These are phyloP conservation scores for Paxillus ammoniavirescens DNA, from an alignment of 768 basidiomycete species.

Conservation along the genomic window DNA sequence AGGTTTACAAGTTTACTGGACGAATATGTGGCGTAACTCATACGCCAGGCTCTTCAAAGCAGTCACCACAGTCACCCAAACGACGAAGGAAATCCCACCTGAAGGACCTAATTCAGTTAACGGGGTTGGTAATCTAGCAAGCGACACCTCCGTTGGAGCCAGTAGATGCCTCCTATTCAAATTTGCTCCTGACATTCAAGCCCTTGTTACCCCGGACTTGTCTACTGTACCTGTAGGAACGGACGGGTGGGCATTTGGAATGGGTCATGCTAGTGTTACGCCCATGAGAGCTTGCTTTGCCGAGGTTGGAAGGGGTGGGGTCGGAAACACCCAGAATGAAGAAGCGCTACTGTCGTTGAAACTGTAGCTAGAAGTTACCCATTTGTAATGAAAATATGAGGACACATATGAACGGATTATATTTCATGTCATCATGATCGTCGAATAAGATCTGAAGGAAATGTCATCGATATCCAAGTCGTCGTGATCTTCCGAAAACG, in stretches of 20 bases:
- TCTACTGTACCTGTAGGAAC: slow-evolving; percentile 69
- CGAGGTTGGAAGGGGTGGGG: slow-evolving; percentile 37
- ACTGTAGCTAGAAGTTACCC: slow-evolving; percentile 34
- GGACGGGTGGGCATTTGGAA: slow-evolving; percentile 77
- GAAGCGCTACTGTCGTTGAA: slow-evolving; percentile 56
- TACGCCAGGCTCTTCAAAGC: slow-evolving; percentile 80
- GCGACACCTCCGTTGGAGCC: slow-evolving; percentile 16
- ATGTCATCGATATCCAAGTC: slow-evolving; percentile 1
- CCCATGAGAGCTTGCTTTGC: slow-evolving; percentile 75
- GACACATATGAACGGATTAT: slow-evolving; percentile 1
- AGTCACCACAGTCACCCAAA: slow-evolving; percentile 23
- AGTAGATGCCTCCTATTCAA: slow-evolving; percentile 59
- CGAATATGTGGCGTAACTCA: slow-evolving; percentile 80
- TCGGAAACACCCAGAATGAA: slow-evolving; percentile 31
- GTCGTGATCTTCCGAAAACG: not conserved
- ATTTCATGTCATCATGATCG: slow-evolving; percentile 9
- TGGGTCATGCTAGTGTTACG: slow-evolving; percentile 73
- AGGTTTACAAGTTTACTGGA: slow-evolving; percentile 74
- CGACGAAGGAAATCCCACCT: slow-evolving; percentile 28
- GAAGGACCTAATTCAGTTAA: slow-evolving; percentile 44
- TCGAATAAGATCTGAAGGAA: slow-evolving; percentile 5
- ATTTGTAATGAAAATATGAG: not conserved
- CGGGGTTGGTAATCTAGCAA: not conserved
- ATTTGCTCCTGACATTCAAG: slow-evolving; percentile 72
- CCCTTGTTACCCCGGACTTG: slow-evolving; percentile 58